These are phyloP conservation scores for Rauvolfia tetraphylla DNA, from an alignment of 257 asterid species.

Conservation along the genomic window DNA sequence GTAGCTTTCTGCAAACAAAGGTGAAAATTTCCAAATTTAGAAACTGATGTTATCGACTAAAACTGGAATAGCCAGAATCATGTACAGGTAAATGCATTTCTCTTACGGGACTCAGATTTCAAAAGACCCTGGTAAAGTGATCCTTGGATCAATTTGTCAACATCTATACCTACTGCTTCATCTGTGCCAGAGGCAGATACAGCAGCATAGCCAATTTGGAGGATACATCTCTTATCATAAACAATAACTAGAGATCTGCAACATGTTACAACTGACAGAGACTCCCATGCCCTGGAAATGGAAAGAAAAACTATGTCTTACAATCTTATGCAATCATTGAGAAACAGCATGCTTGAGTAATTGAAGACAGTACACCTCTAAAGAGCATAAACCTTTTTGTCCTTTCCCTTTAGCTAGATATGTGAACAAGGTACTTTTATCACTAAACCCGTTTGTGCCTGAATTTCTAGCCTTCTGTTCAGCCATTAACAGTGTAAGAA, in stretches of 20 bases:
- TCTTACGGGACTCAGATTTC: conserved; percentile 85
- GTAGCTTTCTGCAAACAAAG: conserved; percentile 70
- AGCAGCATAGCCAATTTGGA: conserved; percentile 78
- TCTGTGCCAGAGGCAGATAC: conserved; percentile 35
- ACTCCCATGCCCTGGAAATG: conserved; percentile 82
- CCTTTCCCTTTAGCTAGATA: background rate
- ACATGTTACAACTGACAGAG: conserved; percentile 76
- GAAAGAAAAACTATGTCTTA: conserved; percentile 5
- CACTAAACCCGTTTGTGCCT: background rate
- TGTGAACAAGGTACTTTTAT: background rate
- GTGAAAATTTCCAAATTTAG: conserved; percentile 21
- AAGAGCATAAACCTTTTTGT: background rate
- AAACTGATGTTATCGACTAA: conserved; percentile 12
- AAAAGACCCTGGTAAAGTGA: conserved; percentile 60
- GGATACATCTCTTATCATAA: conserved; percentile 65
- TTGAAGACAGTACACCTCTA: background rate
- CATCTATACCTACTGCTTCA: conserved; percentile 54
- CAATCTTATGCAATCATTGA: background rate
- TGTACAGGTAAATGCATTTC: conserved; percentile 3
- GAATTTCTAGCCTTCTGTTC: background rate
- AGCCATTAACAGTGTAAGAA: background rate
- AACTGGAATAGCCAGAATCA: conserved; percentile 18
- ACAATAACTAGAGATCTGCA: conserved; percentile 76
- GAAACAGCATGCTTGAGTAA: background rate
- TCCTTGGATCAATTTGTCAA: conserved; percentile 57